phyloP scores from a whole-genome alignment of 176 grass and related monocot species.

The Aegilops speltoides region DNA sequence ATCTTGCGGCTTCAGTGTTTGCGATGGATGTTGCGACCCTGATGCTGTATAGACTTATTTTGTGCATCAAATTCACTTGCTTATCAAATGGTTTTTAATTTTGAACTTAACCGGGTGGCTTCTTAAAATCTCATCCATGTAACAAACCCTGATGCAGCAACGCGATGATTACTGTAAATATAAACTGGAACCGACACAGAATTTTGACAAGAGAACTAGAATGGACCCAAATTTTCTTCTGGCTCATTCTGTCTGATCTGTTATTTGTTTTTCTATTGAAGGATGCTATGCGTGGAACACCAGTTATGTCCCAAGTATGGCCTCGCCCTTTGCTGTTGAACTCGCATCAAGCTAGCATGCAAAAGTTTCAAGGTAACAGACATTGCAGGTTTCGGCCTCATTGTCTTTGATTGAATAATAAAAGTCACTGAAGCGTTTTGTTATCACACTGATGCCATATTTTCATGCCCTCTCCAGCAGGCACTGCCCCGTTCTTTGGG shows the following conservation, averaged over 20 bases:
- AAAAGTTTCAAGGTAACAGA: constrained; percentile 73
- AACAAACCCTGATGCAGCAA: background rate
- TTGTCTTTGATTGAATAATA: background rate
- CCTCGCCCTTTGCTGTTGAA: constrained; percentile 47
- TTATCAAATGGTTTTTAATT: background rate
- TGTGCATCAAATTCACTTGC: background rate
- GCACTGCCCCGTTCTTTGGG: constrained; percentile 27
- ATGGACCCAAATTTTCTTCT: background rate
- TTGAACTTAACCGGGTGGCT: background rate
- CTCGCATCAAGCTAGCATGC: constrained; percentile 55
- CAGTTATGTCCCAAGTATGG: constrained; percentile 55
- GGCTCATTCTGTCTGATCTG: constrained; percentile 23
- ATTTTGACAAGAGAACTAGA: background rate
- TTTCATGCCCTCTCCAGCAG: constrained; percentile 36
- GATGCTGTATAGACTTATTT: constrained; percentile 1
- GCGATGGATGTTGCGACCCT: background rate
- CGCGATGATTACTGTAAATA: constrained; percentile 2
- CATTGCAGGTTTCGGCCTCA: constrained; percentile 7
- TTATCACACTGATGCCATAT: background rate
- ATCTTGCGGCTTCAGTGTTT: background rate
- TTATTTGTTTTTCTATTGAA: constrained; percentile 34
- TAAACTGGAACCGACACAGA: background rate
- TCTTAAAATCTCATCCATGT: background rate
- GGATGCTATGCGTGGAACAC: constrained; percentile 56
- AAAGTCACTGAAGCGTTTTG: background rate